Evolutionary conservation across 805 yeast genomes (phyloP).

Genomic region (Lachancea mirantina): DNA sequence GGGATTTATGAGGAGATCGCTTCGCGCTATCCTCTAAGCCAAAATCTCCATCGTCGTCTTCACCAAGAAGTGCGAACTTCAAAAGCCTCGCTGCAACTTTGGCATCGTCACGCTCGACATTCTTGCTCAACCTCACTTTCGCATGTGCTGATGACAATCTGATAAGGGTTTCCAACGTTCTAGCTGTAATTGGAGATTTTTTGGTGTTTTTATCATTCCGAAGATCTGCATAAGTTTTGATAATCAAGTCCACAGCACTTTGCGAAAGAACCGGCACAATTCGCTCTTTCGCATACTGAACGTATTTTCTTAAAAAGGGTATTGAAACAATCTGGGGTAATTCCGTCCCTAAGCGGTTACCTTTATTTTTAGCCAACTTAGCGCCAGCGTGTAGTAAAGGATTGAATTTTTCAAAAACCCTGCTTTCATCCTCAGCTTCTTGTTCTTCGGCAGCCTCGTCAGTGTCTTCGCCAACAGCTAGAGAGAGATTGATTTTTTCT

Average conservation of each 20-base stretch:
- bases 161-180: constrained; percentile 92
- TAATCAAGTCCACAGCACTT: constrained; percentile 74
- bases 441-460: constrained; percentile 21
- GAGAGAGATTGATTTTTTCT: constrained; percentile 59
- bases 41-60: constrained; percentile 27
- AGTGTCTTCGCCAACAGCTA: constrained; percentile 71
- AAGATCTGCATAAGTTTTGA: constrained; percentile 67
- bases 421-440: constrained; percentile 44
- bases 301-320: constrained; percentile 81
- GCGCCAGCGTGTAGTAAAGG: constrained; percentile 80
- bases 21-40: constrained; percentile 23
- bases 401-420: constrained; percentile 76
- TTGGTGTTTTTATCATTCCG: constrained; percentile 76
- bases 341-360: constrained; percentile 30
- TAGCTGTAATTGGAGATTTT: constrained; percentile 95
- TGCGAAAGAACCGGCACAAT: constrained; percentile 72
- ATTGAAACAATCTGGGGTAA: constrained; percentile 55
- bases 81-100: constrained; percentile 76
- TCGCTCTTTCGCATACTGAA: constrained; percentile 90
- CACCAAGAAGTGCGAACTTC: constrained; percentile 69
- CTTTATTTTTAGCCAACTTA: constrained; percentile 33
- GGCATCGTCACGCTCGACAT: constrained; percentile 73
- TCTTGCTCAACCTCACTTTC: constrained; percentile 77
- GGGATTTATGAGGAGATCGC: constrained; percentile 33
- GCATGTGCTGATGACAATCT: constrained; percentile 97